Evolutionary conservation across 805 yeast species (phyloP).

Genomic region (Debaryomyces castellii): DNA sequence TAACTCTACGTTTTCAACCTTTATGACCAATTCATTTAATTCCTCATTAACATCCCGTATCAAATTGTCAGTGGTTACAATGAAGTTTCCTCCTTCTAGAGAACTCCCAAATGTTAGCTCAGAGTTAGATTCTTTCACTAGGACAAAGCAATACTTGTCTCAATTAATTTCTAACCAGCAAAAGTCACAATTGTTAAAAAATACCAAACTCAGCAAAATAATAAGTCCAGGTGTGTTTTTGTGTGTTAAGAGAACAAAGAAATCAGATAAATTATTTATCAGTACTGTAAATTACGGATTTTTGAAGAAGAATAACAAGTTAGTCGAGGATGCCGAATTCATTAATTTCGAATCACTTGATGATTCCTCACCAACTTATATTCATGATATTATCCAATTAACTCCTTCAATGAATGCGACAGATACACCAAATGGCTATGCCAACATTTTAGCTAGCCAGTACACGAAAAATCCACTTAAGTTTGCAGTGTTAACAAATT

Average conservation of each 20-base stretch:
- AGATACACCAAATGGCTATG: slow-evolving; percentile 74
- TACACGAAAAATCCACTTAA: slow-evolving; percentile 65
- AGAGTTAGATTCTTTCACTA: slow-evolving; percentile 41
- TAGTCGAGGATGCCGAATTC: slow-evolving; percentile 80
- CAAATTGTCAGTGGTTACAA: slow-evolving; percentile 41
- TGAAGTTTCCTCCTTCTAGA: slow-evolving; percentile 66
- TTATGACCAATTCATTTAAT: slow-evolving; percentile 19
- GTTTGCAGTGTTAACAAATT: slow-evolving; percentile 79
- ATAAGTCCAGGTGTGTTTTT: slow-evolving; percentile 87
- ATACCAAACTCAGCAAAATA: slow-evolving; percentile 57
- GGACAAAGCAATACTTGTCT: slow-evolving; percentile 39
- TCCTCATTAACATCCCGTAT: slow-evolving; percentile 25
- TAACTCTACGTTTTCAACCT: slow-evolving; percentile 23
- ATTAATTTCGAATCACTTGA: slow-evolving; percentile 33
- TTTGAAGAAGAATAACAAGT: slow-evolving; percentile 66
- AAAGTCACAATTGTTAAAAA: slow-evolving; percentile 56
- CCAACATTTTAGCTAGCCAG: slow-evolving; percentile 85
- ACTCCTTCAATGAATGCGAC: slow-evolving; percentile 73
- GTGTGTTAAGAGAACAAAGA: slow-evolving; percentile 53
- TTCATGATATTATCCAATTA: slow-evolving; percentile 72
- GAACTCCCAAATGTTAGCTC: slow-evolving; percentile 40
- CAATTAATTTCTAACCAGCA: slow-evolving; percentile 41
- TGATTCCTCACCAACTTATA: slow-evolving; percentile 29
- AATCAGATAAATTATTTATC: slow-evolving; percentile 57
- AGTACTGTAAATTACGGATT: slow-evolving; percentile 85